These are phyloP conservation scores for Leucocoprinus birnbaumii DNA, from an alignment of 768 basidiomycete genomes.

Conservation along the genomic window DNA sequence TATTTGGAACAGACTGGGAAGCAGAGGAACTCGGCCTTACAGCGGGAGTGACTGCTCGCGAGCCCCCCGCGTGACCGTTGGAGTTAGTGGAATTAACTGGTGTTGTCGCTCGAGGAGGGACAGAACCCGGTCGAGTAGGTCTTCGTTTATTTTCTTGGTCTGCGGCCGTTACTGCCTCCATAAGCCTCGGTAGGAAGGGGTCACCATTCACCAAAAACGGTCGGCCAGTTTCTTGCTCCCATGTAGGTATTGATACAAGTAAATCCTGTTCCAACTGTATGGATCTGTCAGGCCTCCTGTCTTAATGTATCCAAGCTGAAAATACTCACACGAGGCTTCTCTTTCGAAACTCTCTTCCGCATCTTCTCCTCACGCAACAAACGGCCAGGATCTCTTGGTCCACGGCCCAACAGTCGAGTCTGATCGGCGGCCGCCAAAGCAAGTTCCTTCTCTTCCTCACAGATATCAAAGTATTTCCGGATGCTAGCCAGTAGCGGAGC, in stretches of 20 bases:
- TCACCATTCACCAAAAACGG: slow-evolving; percentile 85
- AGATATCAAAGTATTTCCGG: slow-evolving; percentile 89
- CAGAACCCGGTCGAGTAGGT: slow-evolving; percentile 50
- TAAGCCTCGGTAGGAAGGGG: slow-evolving; percentile 75
- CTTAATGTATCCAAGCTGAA: not conserved
- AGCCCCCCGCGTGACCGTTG: slow-evolving; percentile 33
- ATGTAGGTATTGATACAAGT: slow-evolving; percentile 69
- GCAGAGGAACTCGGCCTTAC: slow-evolving; percentile 47
- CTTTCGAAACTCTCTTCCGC: slow-evolving; percentile 88
- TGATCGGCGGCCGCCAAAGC: slow-evolving; percentile 81
- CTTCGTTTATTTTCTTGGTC: slow-evolving; percentile 81
- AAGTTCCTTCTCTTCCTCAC: slow-evolving; percentile 86
- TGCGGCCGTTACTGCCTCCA: slow-evolving; percentile 64
- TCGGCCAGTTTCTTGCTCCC: slow-evolving; percentile 76
- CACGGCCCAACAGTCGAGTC: slow-evolving; percentile 75
- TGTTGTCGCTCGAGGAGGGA: slow-evolving; percentile 61
- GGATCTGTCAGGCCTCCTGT: not conserved
- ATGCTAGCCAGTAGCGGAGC: slow-evolving; percentile 72
- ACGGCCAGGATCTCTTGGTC: slow-evolving; percentile 79
- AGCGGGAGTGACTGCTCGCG: slow-evolving; percentile 57
- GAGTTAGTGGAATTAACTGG: slow-evolving; percentile 38
- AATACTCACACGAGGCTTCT: slow-evolving; percentile 83
- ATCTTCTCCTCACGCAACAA: slow-evolving; percentile 95
- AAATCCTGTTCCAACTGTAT: slow-evolving; percentile 86
- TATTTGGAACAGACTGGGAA: slow-evolving; percentile 51